Base-by-base conservation (phyloP, 305 asterid species). In the Plantago coronopus region DNA sequence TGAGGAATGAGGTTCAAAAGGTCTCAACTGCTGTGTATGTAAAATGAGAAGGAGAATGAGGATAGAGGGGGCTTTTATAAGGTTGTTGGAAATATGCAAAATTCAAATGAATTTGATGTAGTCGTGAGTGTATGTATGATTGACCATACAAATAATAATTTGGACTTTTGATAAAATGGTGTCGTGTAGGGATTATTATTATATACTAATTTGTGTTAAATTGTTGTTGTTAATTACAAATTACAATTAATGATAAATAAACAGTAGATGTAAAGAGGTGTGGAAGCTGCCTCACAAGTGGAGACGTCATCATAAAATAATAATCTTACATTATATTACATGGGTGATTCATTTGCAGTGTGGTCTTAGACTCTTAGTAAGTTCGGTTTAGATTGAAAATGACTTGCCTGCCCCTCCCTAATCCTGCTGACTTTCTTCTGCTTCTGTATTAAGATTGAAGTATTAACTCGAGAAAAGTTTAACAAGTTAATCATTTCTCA, bases 21-120 rank as follows among this genome's bases (percentile, higher is more conserved):
- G 56, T 48, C 3, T 14, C 53, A 44, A 64, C 58, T 59, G 61
- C 59, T 48, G 7, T 18, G 38, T 38, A 12, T 49, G 58, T 48
- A 65, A 19, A 44, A 46, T n/a, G 55, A 63, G 31, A 63, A 66
- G 72, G 74, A 61, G 69, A 42, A 55, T 16, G 68, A 64, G 66
- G 78, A n/a, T 38, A 56, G 66, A n/a, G 20, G 17, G 40, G 54
- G 62, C 76, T 65, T 70, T 68, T 71, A 76, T 73, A 70, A 64
- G 74, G 51, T 47, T 59, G 4, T 15, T 17, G 17, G 17, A 63
- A 15, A 59, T 15, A n/a, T n/a, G n/a, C n/a, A n/a, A n/a, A 62
- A 38, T 51, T 31, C 21, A 19, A 44, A 57, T 19, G 34, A n/a
- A 23, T 37, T n/a, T 57, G 16, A 23, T 23, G 27, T n/a, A n/a